Conservation (phyloP, 2,329 filamentous ascomycete genomes). For the Shiraia bambusicola region DNA sequence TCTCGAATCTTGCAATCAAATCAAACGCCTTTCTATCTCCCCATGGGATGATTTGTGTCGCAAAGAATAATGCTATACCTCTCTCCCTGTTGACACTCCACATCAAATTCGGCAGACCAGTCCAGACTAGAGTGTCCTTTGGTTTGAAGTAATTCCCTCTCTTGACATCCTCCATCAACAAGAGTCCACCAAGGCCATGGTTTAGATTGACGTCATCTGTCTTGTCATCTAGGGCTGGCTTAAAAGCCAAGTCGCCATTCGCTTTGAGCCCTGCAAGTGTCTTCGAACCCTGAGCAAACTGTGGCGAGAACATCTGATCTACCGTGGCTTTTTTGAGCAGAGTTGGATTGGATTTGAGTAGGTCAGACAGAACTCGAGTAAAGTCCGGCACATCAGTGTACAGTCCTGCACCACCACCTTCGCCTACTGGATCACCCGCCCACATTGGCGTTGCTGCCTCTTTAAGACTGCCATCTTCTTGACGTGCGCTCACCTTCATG, state of each 20-base stretch:
- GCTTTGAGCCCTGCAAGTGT: constrained; percentile 29
- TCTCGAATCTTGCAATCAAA: constrained; percentile 22
- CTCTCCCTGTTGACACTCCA: constrained; percentile 29
- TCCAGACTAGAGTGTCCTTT: constrained; percentile 25
- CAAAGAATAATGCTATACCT: constrained; percentile 23
- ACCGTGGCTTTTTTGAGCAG: constrained; percentile 20
- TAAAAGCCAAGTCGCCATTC: constrained; percentile 5
- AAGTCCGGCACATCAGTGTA: constrained; percentile 25
- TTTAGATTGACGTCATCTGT: constrained; percentile 17
- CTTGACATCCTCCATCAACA: constrained; percentile 19
- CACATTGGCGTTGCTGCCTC: constrained; percentile 13
- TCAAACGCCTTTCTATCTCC: constrained; percentile 16
- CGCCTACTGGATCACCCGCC: constrained; percentile 11
- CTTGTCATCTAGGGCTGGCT: constrained; percentile 9
- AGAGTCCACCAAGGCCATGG: constrained; percentile 19
- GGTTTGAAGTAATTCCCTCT: constrained; percentile 20
- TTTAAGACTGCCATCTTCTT: constrained; percentile 18
- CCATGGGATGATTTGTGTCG: constrained; percentile 26
- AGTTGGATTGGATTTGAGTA: constrained; percentile 17
- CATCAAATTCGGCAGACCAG: constrained; percentile 22
- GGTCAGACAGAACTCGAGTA: constrained; percentile 23
- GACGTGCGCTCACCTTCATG: constrained; percentile 19
- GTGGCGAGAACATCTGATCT: constrained; percentile 24
- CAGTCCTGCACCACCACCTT: constrained; percentile 25
- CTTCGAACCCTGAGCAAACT: constrained; percentile 27